These are phyloP conservation scores for Heterobasidion annosum DNA, from an alignment of 1,284 basidiomycete species.

Conservation along the genomic window DNA sequence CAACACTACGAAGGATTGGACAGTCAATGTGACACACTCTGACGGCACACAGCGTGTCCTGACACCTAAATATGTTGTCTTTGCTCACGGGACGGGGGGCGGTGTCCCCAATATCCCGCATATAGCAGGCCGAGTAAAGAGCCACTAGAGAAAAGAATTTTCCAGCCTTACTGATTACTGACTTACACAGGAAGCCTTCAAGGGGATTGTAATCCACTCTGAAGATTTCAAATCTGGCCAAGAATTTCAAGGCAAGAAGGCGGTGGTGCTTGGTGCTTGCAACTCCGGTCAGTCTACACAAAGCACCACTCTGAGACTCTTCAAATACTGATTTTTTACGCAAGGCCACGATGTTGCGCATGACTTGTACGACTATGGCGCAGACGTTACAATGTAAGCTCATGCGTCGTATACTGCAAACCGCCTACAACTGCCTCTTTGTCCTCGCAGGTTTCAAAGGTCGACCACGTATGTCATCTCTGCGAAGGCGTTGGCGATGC, in stretches of 20 bases:
- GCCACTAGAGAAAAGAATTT: too few relatives aligned
- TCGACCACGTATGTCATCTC: constrained; percentile 54
- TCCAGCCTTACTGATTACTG: not conserved
- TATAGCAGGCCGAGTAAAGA: constrained; percentile 29
- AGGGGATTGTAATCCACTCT: constrained; percentile 35
- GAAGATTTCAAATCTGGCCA: constrained; percentile 26
- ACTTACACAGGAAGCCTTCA: constrained; percentile 27
- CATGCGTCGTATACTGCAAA: not conserved
- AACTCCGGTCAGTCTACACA: constrained; percentile 28
- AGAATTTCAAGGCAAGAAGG: constrained; percentile 33
- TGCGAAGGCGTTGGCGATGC: constrained; percentile 28
- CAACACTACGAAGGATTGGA: constrained; percentile 38
- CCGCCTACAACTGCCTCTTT: constrained; percentile 11
- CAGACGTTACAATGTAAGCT: constrained; percentile 21
- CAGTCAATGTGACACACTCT: constrained; percentile 35
- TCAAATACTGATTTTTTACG: not conserved
- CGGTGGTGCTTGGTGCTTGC: constrained; percentile 41
- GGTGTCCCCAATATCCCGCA: constrained; percentile 38
- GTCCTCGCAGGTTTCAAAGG: constrained; percentile 49
- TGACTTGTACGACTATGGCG: constrained; percentile 37
- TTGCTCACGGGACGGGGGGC: constrained; percentile 53
- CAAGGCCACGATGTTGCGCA: constrained; percentile 30
- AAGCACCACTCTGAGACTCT: not conserved
- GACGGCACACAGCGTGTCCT: constrained; percentile 36
- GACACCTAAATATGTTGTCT: constrained; percentile 46